These are phyloP conservation scores for Talaromyces piceae DNA, from an alignment of 2,329 filamentous ascomycete species.

Conservation along the genomic window DNA sequence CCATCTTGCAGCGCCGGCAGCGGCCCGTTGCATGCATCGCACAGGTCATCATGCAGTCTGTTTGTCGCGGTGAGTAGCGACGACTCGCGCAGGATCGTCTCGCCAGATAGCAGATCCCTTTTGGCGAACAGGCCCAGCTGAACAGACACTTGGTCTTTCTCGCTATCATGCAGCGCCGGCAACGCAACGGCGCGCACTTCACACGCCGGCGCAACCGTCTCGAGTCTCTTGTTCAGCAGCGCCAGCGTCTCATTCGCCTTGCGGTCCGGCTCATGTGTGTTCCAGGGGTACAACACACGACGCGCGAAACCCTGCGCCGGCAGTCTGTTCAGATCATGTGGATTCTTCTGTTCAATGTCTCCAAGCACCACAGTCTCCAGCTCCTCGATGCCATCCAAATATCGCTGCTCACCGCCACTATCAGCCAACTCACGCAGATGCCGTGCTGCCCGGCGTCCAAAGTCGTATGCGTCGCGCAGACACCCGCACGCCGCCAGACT, in stretches of 20 bases:
- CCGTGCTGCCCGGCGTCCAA: conserved; percentile 25
- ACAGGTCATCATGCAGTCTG: conserved; percentile 75
- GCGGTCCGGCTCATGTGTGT: conserved; percentile 52
- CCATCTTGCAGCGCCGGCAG: conserved; percentile 51
- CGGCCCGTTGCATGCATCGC: conserved; percentile 77
- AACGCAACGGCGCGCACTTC: conserved; percentile 69
- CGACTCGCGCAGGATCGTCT: conserved; percentile 71
- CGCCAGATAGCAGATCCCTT: conserved; percentile 67
- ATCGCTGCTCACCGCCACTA: neutral
- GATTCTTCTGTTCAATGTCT: conserved; percentile 12
- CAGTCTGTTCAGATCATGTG: conserved; percentile 21
- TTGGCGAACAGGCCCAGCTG: conserved; percentile 90
- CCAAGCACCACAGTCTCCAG: neutral
- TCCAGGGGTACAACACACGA: conserved; percentile 58
- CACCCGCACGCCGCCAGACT: conserved; percentile 33
- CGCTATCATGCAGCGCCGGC: conserved; percentile 54
- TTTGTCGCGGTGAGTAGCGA: conserved; percentile 86
- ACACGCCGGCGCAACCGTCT: conserved; percentile 67
- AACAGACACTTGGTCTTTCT: conserved; percentile 34
- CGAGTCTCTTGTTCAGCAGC: conserved; percentile 64
- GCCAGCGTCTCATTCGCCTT: conserved; percentile 50
- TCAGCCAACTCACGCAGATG: conserved; percentile 5
- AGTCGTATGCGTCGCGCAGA: conserved; percentile 35
- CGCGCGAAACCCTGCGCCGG: conserved; percentile 34
- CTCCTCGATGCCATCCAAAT: neutral